Base-by-base conservation (phyloP, 2,329 filamentous ascomycete species). In the Stromatinia cepivora region DNA sequence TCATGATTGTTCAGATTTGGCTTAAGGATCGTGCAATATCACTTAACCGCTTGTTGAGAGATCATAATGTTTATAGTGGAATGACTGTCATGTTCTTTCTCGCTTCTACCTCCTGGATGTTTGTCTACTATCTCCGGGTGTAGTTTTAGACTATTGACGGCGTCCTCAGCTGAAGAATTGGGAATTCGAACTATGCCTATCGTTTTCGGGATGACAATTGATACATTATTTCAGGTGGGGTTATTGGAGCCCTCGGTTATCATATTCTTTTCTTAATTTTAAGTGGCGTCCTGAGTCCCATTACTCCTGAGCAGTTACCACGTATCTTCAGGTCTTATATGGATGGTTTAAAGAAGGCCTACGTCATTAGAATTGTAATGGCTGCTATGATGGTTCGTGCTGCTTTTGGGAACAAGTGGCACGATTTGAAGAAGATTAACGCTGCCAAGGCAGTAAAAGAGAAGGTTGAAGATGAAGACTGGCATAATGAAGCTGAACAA, bases 71-170 rank as follows among this genome's bases (percentile, higher is more conserved):
- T 85, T 11, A 48, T 28, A 10, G 9, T 5, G n/a, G 79, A 80
- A 69, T 70, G 77, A 73, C 80, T 34, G 39, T 79, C 80, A n/a
- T 76, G 75, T 17, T 77, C 77, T 50, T 52, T 8, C 76, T 81
- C 69, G 46, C 80, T 50, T 71, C 69, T 25, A 72, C 28, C 6
- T 70, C 15, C 13, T 34, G 22, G 20, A 87, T 61, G 81, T 80
- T 75, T 82, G 82, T 70, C 75, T 84, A 34, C n/a, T 54, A 39
- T 46, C 39, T 68, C 34, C 82, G 82, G 6, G 77, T 84, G 69
- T 84, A 82, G 78, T 83, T 85, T 74, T 81, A 85, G 76, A 78
- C 79, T 57, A 78, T 84, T 72, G 78, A 78, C 66, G 77, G 76
- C 39, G 74, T 76, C 66, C 66, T 75, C 70, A 53, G 76, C 79